Evolutionary conservation across 1,284 basidiomycete genomes (phyloP).

Genomic region (Prillingera fragicola): DNA sequence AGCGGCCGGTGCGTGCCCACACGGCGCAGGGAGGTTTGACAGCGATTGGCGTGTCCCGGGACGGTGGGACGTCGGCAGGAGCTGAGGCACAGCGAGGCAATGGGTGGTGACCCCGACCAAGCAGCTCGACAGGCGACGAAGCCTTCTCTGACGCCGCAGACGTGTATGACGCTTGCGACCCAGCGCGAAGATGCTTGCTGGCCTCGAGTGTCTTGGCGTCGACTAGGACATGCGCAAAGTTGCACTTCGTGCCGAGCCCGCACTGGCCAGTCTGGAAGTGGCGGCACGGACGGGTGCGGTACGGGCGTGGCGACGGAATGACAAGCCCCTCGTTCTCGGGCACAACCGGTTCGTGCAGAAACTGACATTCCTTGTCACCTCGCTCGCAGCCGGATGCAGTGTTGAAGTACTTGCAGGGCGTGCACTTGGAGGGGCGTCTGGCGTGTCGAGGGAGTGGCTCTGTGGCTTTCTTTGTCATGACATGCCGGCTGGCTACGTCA

Average conservation of each 20-base stretch:
- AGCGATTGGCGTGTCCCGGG: neutral
- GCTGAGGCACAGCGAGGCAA: neutral
- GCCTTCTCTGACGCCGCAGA: neutral
- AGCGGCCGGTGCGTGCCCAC: conserved; percentile 12
- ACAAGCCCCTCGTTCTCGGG: conserved; percentile 24
- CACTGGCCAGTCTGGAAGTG: conserved; percentile 43
- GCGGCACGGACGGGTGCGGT: conserved; percentile 41
- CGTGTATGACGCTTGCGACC: neutral
- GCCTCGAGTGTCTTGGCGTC: conserved; percentile 5
- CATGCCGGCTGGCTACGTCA: conserved; percentile 18
- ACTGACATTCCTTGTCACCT: conserved; percentile 30
- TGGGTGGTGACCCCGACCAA: neutral
- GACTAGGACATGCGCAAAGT: conserved; percentile 40
- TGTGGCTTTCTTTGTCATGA: conserved; percentile 1
- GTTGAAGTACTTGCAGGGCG: conserved; percentile 45
- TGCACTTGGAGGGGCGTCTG: conserved; percentile 11
- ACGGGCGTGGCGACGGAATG: conserved; percentile 35
- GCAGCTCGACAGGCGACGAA: neutral
- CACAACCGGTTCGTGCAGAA: conserved; percentile 39
- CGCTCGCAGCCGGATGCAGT: conserved; percentile 37
- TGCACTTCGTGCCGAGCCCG: conserved; percentile 40
- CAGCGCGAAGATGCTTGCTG: neutral
- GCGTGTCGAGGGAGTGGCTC: neutral
- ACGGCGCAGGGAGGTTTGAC: conserved; percentile 3
- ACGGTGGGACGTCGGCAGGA: neutral